Evolutionary conservation across 106 monocot genomes (phyloP).

Genomic region (Alisma plantagoaquatica): DNA sequence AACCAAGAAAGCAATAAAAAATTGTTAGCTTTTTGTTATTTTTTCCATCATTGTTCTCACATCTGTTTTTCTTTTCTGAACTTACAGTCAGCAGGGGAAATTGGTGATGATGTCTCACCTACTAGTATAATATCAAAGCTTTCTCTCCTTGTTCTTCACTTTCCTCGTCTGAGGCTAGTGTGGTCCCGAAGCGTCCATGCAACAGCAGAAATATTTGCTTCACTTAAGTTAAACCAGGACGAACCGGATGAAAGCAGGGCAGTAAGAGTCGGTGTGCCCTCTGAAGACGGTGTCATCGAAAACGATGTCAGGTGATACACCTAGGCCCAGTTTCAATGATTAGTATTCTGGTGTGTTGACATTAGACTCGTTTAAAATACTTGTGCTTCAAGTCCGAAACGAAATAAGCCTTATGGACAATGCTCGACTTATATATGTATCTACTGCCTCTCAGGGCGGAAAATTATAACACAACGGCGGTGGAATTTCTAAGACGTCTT

Average conservation of each 20-base stretch:
- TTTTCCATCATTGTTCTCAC: too few species aligned
- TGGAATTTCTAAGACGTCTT: constrained; percentile 91
- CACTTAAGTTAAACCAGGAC: constrained; percentile 92
- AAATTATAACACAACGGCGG: constrained; percentile 90
- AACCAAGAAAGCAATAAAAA: too few species aligned
- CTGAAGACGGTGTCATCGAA: constrained; percentile 80
- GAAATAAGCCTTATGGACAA: background rate
- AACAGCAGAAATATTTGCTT: constrained; percentile 91
- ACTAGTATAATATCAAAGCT: constrained; percentile 94
- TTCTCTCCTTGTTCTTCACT: constrained; percentile 82
- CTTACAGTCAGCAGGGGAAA: constrained; percentile 79
- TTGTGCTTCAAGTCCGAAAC: background rate
- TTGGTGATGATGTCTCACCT: constrained; percentile 74
- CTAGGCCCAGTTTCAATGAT: too few species aligned
- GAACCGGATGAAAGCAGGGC: constrained; percentile 93
- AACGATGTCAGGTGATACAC: constrained; percentile 96
- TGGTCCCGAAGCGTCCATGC: constrained; percentile 96
- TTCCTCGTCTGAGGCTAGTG: constrained; percentile 84
- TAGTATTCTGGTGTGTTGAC: too few species aligned
- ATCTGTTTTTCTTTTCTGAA: background rate
- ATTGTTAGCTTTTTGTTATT: too few species aligned
- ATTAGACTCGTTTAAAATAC: constrained; percentile 10
- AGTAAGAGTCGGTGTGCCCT: constrained; percentile 81
- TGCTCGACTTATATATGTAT: background rate
- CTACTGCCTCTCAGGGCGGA: constrained; percentile 52